These are phyloP conservation scores for Trebouxia gelatinosa DNA, from an alignment of 163 green algal species.

Conservation along the genomic window DNA sequence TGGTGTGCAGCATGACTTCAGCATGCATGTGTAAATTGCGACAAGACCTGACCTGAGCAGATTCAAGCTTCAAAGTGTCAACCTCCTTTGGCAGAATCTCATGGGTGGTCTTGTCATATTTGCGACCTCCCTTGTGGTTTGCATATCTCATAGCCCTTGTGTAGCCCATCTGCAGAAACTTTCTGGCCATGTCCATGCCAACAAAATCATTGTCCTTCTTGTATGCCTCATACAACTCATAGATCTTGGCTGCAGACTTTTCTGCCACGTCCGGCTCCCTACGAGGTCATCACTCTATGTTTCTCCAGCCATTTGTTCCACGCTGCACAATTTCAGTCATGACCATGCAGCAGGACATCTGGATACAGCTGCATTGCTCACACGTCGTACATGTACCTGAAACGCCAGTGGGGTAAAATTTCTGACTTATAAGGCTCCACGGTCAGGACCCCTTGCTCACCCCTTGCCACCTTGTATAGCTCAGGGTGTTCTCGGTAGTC, in stretches of 20 bases:
- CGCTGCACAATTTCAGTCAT: too few relatives aligned
- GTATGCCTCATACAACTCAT: conserved; percentile 19
- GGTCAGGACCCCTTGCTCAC: conserved; percentile 30
- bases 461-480: conserved; percentile 28
- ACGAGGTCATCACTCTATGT: too few relatives aligned
- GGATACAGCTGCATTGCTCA: neutral
- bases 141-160: conserved; percentile 29
- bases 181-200: conserved; percentile 34
- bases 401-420: conserved; percentile 24
- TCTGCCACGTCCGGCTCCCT: conserved; percentile 11
- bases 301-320: too few relatives aligned
- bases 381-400: neutral
- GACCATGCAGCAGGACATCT: too few relatives aligned
- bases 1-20: neutral
- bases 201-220: conserved; percentile 30
- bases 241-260: conserved; percentile 12
- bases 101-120: conserved; percentile 26
- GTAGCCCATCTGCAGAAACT: conserved; percentile 35
- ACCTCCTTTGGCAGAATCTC: neutral
- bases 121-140: conserved; percentile 23
- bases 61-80: neutral
- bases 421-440: conserved; percentile 32
- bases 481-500: conserved; percentile 19
- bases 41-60: neutral
- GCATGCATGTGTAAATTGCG: neutral